Base-by-base conservation (phyloP, 805 yeast genomes). In the Candida parachauliodes region DNA sequence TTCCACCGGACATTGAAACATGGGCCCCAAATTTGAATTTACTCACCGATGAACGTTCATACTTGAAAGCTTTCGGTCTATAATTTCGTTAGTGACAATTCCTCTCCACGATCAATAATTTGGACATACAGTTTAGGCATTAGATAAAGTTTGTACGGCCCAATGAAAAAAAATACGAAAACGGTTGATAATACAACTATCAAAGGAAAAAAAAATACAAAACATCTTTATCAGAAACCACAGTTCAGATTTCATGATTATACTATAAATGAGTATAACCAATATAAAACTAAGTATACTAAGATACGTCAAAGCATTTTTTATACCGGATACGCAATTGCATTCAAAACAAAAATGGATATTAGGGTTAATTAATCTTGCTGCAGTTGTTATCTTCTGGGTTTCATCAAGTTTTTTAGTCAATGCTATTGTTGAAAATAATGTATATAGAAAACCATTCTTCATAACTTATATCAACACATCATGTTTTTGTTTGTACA, bases 401-500 rank as follows among this genome's bases (percentile, higher is more conserved):
- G 97, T 93, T 8, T 63, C 83, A 25, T 87, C 96, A 3, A 86
- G 95, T 3, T 91, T 88, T 49, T 59, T 91, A 32, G 82, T 93
- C 25, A 88, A 86, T 58, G 81, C 78, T 29, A 66, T 87, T 28
- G 83, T 87, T 49, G 88, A 81, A 48, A 72, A 75, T 32, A 76
- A 73, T 41, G 64, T 72, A 19, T 93, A 88, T 58, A 63, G 88
- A 33, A 93, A 93, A 60, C 98, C 98, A 12, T 89, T 88, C 54
- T 76, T 89, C 44, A 85, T 93, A 48, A 93, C 98, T 2, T 93
- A 91, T 64, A 60, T 91, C 49, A 93, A 89, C 63, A 89, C 98
- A 0, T 81, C 88, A 1, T 76, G 93, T 3, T 93, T 93, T 57
- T 70, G 78, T 6, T 68, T 91, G 36, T 93, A 91, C 57, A 64